Evolutionary conservation across 805 yeast genomes (phyloP).

Genomic region (Metschnikowia vanudenii): DNA sequence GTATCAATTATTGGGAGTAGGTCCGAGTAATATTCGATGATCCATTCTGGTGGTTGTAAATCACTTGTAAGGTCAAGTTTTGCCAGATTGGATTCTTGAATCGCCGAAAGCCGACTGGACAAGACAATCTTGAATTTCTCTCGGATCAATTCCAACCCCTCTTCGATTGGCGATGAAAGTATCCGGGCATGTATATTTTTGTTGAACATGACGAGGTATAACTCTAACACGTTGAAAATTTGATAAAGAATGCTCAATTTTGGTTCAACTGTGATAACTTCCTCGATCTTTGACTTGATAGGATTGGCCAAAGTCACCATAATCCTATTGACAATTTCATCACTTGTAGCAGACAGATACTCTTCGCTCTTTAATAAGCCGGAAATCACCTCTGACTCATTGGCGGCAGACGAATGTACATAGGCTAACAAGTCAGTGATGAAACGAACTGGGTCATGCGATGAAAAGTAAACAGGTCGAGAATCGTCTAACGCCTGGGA

Average conservation of each 20-base stretch:
- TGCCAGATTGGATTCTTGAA: slow-evolving; percentile 37
- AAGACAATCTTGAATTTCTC: slow-evolving; percentile 28
- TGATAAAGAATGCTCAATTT: slow-evolving; percentile 55
- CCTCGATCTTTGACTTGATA: slow-evolving; percentile 62
- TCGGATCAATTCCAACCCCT: slow-evolving; percentile 27
- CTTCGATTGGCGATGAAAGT: slow-evolving; percentile 25
- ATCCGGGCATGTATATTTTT: slow-evolving; percentile 31
- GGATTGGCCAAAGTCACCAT: slow-evolving; percentile 58
- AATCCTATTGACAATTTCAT: slow-evolving; percentile 46
- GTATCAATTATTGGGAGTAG: slow-evolving; percentile 56
- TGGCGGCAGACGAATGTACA: slow-evolving; percentile 80
- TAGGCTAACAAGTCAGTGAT: slow-evolving; percentile 87
- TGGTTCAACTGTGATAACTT: slow-evolving; percentile 62
- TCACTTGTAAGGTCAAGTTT: slow-evolving; percentile 48
- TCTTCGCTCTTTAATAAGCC: slow-evolving; percentile 48
- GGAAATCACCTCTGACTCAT: slow-evolving; percentile 76
- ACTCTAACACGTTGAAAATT: slow-evolving; percentile 58
- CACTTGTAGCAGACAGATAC: slow-evolving; percentile 27
- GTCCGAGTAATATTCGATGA: slow-evolving; percentile 61
- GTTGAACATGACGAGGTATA: slow-evolving; percentile 69
- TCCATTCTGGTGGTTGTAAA: slow-evolving; percentile 82
- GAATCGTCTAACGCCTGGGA: slow-evolving; percentile 13
- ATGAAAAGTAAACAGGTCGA: slow-evolving; percentile 59
- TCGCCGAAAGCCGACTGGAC: slow-evolving; percentile 31
- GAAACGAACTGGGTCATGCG: slow-evolving; percentile 79